Conservation (phyloP, 2,329 filamentous ascomycete genomes). For the Cladosporium sp. region DNA sequence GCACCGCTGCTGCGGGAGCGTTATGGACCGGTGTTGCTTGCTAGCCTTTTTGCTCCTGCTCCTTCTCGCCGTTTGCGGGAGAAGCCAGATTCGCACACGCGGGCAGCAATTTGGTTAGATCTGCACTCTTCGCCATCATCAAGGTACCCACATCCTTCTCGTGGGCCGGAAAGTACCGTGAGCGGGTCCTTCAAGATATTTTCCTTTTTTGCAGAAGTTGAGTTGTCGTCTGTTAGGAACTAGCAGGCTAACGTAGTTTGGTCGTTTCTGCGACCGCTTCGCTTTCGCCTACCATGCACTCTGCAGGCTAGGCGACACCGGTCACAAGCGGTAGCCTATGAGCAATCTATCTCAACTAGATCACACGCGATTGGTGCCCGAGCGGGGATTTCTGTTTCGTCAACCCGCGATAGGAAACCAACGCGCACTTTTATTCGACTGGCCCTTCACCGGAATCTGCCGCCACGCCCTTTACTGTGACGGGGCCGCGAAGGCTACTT, state of each 20-base stretch:
- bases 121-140: not conserved
- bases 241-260: not conserved
- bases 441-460: not conserved
- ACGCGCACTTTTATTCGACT: not conserved
- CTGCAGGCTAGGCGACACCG: not conserved
- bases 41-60: not conserved
- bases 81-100: not conserved
- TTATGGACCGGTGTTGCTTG: not conserved
- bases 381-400: not conserved
- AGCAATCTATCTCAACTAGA: not conserved
- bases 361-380: conserved; percentile 1
- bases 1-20: not conserved
- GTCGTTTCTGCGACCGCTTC: not conserved
- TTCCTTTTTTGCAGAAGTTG: not conserved
- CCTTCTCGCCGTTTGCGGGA: not conserved
- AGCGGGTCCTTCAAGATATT: not conserved
- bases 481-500: no score
- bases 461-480: no score
- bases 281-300: not conserved
- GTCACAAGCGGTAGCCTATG: not conserved
- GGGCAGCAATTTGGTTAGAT: not conserved
- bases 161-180: conserved; percentile 5
- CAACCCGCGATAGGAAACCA: no score
- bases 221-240: not conserved
- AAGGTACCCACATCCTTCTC: conserved; percentile 2